Conservation (phyloP, 768 basidiomycete species). For the Boletus tylopilopsis region DNA sequence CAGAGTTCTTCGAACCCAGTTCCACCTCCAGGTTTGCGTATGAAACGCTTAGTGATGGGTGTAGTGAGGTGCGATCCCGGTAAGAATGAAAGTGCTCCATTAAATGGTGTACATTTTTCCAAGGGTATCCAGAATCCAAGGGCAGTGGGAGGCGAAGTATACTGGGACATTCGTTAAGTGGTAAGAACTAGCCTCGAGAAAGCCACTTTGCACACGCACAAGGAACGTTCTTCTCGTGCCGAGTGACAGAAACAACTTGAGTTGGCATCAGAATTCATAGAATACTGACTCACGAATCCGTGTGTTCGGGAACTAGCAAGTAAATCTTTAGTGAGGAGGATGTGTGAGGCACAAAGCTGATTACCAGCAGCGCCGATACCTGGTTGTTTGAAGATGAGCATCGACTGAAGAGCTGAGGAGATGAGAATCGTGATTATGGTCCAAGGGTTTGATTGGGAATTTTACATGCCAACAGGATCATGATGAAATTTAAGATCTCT, state of each 20-base stretch:
- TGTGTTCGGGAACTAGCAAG: constrained; percentile 76
- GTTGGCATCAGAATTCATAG: background rate
- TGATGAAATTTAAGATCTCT: constrained; percentile 77
- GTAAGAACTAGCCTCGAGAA: background rate
- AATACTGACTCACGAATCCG: constrained; percentile 72
- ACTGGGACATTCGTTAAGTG: constrained; percentile 44
- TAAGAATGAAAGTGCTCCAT: constrained; percentile 85
- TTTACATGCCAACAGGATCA: constrained; percentile 71
- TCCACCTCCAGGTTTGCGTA: constrained; percentile 70
- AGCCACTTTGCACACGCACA: constrained; percentile 35
- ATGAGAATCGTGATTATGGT: background rate
- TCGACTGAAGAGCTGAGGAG: constrained; percentile 74
- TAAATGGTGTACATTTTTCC: constrained; percentile 77
- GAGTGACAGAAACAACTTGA: background rate
- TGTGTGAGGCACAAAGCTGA: constrained; percentile 7
- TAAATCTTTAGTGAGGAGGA: background rate
- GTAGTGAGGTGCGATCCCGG: constrained; percentile 84
- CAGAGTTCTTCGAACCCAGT: constrained; percentile 78
- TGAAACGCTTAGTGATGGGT: constrained; percentile 79
- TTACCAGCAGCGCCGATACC: constrained; percentile 89
- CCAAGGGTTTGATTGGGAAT: background rate
- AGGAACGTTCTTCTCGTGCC: constrained; percentile 58
- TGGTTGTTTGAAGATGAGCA: constrained; percentile 95
- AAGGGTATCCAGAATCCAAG: constrained; percentile 97
- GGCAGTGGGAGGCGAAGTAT: constrained; percentile 87